Percentiles rank a stretch among this genome's conserved stretches.
Conservation (phyloP, 257 asterid genomes). For the Solanum clarkiae region DNA sequence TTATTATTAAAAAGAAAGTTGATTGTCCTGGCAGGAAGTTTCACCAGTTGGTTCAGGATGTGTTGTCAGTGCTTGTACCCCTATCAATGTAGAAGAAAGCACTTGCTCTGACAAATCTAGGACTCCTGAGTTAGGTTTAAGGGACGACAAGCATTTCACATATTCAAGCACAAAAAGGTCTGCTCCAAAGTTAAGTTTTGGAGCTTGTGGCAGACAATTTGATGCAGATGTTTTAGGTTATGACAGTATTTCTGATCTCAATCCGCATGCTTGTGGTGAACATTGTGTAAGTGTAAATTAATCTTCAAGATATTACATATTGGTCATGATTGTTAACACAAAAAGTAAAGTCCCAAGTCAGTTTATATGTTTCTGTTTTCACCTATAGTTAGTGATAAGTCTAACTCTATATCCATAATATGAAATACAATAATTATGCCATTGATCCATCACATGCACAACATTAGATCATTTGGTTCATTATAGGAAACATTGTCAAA, state of each 20-base stretch:
- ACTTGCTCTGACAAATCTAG: slow-evolving; percentile 36
- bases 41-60: slow-evolving; percentile 54
- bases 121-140: slow-evolving; percentile 24
- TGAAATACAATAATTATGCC: neutral
- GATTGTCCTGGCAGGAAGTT: slow-evolving; percentile 35
- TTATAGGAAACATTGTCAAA: neutral
- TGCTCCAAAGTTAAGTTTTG: slow-evolving; percentile 17
- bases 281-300: slow-evolving; percentile 42
- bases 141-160: slow-evolving; percentile 15
- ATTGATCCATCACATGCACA: neutral
- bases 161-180: slow-evolving; percentile 24
- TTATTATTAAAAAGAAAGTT: neutral
- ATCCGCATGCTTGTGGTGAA: slow-evolving; percentile 26
- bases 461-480: neutral
- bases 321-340: neutral
- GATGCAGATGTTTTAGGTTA: slow-evolving; percentile 20
- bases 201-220: slow-evolving; percentile 21
- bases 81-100: slow-evolving; percentile 34
- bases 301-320: neutral
- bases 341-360: neutral
- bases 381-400: neutral
- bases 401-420: neutral
- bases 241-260: slow-evolving; percentile 9
- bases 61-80: slow-evolving; percentile 21
- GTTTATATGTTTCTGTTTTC: neutral